Percentiles rank a stretch among this genome's conserved stretches.
Evolutionary conservation across 345 rosid species (phyloP).

Genomic region (Brassica rapa): DNA sequence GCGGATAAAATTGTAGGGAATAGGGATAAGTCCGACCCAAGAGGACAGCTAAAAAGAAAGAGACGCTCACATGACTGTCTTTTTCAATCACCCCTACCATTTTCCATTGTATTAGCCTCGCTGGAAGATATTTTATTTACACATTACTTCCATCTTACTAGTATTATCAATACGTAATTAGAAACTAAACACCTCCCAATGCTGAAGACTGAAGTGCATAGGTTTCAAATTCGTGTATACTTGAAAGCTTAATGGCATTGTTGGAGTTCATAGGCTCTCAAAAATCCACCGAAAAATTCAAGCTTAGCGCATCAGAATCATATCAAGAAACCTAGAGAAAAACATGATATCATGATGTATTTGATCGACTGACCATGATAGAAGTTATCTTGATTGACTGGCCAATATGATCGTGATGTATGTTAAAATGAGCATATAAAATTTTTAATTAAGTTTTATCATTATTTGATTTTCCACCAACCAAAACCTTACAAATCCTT

Average conservation of each 20-base stretch:
- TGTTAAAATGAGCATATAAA: neutral
- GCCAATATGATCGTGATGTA: neutral
- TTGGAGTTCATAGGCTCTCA: slow-evolving; percentile 75
- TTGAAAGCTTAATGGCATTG: slow-evolving; percentile 66
- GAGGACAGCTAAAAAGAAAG: slow-evolving; percentile 13
- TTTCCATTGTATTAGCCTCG: neutral
- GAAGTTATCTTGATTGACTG: neutral
- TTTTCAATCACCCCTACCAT: slow-evolving; percentile 10
- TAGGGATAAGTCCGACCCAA: neutral
- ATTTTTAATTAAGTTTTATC: neutral
- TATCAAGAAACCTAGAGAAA: neutral
- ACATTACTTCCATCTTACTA: neutral
- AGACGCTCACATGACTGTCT: slow-evolving; percentile 28
- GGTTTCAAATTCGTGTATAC: slow-evolving; percentile 67
- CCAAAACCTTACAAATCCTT: slow-evolving; percentile 26
- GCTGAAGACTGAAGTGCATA: slow-evolving; percentile 62
- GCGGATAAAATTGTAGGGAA: neutral
- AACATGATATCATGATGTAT: neutral
- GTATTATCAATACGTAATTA: slow-evolving; percentile 11
- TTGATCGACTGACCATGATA: neutral
- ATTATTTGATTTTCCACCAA: slow-evolving; percentile 2
- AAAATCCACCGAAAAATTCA: slow-evolving; percentile 63
- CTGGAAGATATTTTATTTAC: neutral
- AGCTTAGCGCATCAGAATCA: slow-evolving; percentile 28
- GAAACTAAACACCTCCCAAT: slow-evolving; percentile 77